These are phyloP conservation scores for Basidiobolus meristosporus DNA, from an alignment of 371 early-diverging fungal genomes.

Conservation along the genomic window DNA sequence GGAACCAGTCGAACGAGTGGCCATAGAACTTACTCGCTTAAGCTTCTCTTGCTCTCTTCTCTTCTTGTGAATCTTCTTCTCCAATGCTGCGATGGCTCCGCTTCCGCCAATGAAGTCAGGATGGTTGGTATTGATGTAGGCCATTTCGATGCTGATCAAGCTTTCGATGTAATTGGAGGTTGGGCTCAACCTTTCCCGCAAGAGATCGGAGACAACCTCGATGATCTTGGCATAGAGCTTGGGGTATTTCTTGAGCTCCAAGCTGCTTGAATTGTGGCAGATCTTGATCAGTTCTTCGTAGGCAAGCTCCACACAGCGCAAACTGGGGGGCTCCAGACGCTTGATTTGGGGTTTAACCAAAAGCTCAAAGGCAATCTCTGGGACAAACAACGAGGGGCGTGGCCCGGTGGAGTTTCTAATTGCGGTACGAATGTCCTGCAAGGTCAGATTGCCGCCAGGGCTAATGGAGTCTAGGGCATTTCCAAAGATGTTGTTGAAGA, in stretches of 20 bases:
- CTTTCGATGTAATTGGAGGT: slow-evolving; percentile 57
- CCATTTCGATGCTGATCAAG: slow-evolving; percentile 65
- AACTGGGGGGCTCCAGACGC: slow-evolving; percentile 58
- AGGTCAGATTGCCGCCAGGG: slow-evolving; percentile 55
- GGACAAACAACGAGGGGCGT: slow-evolving; percentile 71
- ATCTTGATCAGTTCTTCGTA: slow-evolving; percentile 78
- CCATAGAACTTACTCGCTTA: slow-evolving; percentile 2
- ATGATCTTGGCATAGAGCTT: slow-evolving; percentile 53
- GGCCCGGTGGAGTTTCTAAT: slow-evolving; percentile 84
- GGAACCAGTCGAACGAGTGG: neutral
- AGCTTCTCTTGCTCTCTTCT: slow-evolving; percentile 14
- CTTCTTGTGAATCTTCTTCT: slow-evolving; percentile 17
- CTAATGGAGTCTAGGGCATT: slow-evolving; percentile 53
- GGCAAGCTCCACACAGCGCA: slow-evolving; percentile 68
- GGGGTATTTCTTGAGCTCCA: slow-evolving; percentile 59
- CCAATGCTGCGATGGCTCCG: slow-evolving; percentile 41
- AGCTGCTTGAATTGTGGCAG: slow-evolving; percentile 53
- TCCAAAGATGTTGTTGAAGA: slow-evolving; percentile 72
- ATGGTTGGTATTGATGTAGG: slow-evolving; percentile 86
- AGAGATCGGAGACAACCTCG: slow-evolving; percentile 53
- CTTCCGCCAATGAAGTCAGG: slow-evolving; percentile 75
- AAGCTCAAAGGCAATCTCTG: slow-evolving; percentile 77
- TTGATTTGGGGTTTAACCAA: slow-evolving; percentile 69
- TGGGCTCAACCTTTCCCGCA: slow-evolving; percentile 56
- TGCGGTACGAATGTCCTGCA: slow-evolving; percentile 69